Percentiles rank a stretch among this genome's conserved stretches.
These are phyloP conservation scores for Xenoacremonium recifei DNA, from an alignment of 2,329 filamentous ascomycete genomes.

Conservation along the genomic window DNA sequence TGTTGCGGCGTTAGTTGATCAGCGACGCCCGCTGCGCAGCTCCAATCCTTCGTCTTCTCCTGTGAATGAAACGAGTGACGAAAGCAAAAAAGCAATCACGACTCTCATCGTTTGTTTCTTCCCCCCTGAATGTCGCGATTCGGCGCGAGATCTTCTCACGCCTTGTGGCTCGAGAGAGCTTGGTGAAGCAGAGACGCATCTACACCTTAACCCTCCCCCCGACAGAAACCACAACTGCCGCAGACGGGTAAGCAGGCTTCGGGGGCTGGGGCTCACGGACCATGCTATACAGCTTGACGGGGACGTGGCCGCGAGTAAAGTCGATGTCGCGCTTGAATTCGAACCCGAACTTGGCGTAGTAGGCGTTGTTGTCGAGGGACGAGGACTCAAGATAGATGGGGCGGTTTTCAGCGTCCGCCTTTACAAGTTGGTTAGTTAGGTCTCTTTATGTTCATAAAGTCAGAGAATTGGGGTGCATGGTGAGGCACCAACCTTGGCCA, in stretches of 20 bases:
- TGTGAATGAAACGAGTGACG: no score
- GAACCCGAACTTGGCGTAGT: slow-evolving; percentile 78
- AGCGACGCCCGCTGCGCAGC: no score
- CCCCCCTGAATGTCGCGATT: no score
- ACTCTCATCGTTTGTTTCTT: no score
- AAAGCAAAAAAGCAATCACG: no score
- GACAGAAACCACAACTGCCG: slow-evolving; percentile 16
- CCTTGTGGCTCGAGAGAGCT: no score
- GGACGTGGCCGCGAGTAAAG: slow-evolving; percentile 55
- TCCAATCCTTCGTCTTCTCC: no score
- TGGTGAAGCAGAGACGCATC: no score
- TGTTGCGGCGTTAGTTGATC: slow-evolving; percentile 6
- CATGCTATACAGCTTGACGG: slow-evolving; percentile 76
- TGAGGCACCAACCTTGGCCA: slow-evolving; percentile 46
- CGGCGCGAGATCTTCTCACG: no score
- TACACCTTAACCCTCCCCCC: slow-evolving; percentile 22
- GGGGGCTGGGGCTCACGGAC: slow-evolving; percentile 64
- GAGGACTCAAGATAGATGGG: slow-evolving; percentile 80
- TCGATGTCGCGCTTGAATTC: slow-evolving; percentile 61
- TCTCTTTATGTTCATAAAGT: not conserved
- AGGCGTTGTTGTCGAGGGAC: slow-evolving; percentile 63
- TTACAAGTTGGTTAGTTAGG: not conserved
- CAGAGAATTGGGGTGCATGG: not conserved
- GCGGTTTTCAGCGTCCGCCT: slow-evolving; percentile 67
- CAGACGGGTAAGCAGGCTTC: slow-evolving; percentile 25